Evolutionary conservation across 176 grass and related monocot species (phyloP), one percentile per base, ranked within the genome.

Genomic region (Leersia perrieri): DNA sequence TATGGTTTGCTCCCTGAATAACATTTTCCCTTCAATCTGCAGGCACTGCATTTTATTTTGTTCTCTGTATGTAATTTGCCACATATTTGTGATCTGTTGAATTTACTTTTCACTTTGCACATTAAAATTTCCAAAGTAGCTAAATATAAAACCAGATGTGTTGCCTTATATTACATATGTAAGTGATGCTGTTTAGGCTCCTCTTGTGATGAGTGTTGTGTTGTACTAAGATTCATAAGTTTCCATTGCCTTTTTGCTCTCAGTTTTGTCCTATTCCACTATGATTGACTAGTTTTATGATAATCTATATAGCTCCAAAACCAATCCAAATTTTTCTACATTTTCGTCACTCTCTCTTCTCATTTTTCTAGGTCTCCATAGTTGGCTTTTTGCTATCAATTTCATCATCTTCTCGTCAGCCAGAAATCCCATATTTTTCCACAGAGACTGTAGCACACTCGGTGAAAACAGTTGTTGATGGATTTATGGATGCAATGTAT

Each of bases 391-490:
- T 98, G 72, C 76, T 98, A 30, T 91, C 85, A 15, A 70, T 94
- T 62, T 70, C 92, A 32, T 94, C 88, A 66, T 86, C 76, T 77
- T 31, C 73, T 27, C 72, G 41, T 74, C 67, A 81, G 22, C 86
- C 90, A 33, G 83, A 94, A 75, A 80, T 94, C 30, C 95, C 95
- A 39, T 87, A 82, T 66, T 98, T 98, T 47, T 79, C 90, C 41
- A 98, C 73, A 80, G 88, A 92, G 66, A 85, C 83, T 70, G 74
- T 91, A 61, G 87, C 80, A 68, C 77, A 70, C 88, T 80, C 92
- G 16, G 71, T 98, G 63, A 90, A 90, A 94, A 92, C 86, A 68
- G 87, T 98, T 72, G 95, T 98, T 62, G 95, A 98, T 73, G 95
- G 95, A 71, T 98, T 98, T 84, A 68, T 98, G 80, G 90, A 97